A percentile compares a stretch with the other conserved stretches of the same genome.
Evolutionary conservation across 2,329 filamentous ascomycete species (phyloP).

Genomic region (Monosporascus sp.): DNA sequence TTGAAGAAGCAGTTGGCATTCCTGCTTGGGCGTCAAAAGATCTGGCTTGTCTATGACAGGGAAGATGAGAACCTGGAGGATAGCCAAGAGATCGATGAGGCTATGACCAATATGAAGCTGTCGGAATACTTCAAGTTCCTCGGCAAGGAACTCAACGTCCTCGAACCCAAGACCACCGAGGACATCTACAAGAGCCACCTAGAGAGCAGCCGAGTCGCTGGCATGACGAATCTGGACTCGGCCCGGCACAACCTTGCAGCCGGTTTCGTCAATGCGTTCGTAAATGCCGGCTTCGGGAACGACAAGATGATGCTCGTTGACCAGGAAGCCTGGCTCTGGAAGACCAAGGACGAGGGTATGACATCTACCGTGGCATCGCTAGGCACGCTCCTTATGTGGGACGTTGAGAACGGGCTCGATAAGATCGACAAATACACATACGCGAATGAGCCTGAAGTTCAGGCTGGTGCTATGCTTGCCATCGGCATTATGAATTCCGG

Average conservation of each 20-base stretch:
- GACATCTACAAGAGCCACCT: constrained; percentile 99
- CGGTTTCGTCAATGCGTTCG: constrained; percentile 94
- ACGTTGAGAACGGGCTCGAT: constrained; percentile 85
- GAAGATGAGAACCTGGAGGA: constrained; percentile 61
- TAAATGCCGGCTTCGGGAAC: constrained; percentile 89
- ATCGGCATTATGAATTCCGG: constrained; percentile 96
- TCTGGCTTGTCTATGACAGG: constrained; percentile 64
- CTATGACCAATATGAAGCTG: constrained; percentile 79
- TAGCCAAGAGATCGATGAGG: constrained; percentile 71
- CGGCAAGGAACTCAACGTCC: constrained; percentile 91
- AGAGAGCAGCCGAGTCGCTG: constrained; percentile 88
- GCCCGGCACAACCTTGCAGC: constrained; percentile 93
- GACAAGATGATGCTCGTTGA: constrained; percentile 98
- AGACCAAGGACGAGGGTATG: constrained; percentile 98
- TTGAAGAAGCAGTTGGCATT: constrained; percentile 93
- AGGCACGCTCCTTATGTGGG: constrained; percentile 88
- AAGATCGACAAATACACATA: constrained; percentile 95
- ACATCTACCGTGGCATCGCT: constrained; percentile 91
- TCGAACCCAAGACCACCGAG: constrained; percentile 94
- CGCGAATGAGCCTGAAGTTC: constrained; percentile 71
- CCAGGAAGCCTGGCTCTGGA: constrained; percentile 92
- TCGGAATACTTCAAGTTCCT: constrained; percentile 91
- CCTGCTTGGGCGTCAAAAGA: constrained; percentile 85
- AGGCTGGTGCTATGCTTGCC: constrained; percentile 85
- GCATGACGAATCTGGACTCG: constrained; percentile 91